These are phyloP conservation scores for Suhomyces terraborum DNA, from an alignment of 1,139 yeast genomes.

Conservation along the genomic window DNA sequence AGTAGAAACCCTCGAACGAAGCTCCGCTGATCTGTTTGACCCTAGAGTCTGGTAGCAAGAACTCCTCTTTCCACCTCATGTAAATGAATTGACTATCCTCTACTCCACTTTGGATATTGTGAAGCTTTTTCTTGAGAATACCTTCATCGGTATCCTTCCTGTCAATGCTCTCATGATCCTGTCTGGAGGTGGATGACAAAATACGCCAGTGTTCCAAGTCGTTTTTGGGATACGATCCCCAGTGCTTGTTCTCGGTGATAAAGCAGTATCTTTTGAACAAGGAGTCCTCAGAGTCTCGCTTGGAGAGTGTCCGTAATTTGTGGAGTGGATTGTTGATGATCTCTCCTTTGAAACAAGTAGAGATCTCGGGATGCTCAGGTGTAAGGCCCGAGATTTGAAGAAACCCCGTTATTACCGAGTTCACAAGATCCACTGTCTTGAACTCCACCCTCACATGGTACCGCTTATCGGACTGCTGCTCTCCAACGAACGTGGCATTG, in stretches of 20 bases:
- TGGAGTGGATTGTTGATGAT: slow-evolving; percentile 62
- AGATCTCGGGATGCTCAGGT: slow-evolving; percentile 70
- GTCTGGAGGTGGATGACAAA: slow-evolving; percentile 50
- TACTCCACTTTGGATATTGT: slow-evolving; percentile 33
- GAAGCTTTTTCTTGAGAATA: slow-evolving; percentile 23
- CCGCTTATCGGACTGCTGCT: slow-evolving; percentile 71
- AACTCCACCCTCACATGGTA: slow-evolving; percentile 74
- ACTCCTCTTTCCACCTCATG: slow-evolving; percentile 96
- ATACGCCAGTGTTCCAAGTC: slow-evolving; percentile 89
- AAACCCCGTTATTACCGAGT: slow-evolving; percentile 71
- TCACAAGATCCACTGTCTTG: slow-evolving; percentile 64
- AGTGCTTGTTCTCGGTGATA: slow-evolving; percentile 42
- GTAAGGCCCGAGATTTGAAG: slow-evolving; percentile 81
- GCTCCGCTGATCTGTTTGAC: slow-evolving; percentile 74
- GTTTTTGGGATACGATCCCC: slow-evolving; percentile 67
- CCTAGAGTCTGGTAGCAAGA: slow-evolving; percentile 77
- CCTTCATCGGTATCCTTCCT: slow-evolving; percentile 29
- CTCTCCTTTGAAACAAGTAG: slow-evolving; percentile 87
- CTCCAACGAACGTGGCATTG: slow-evolving; percentile 65
- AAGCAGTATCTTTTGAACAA: slow-evolving; percentile 37
- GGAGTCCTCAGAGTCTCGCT: slow-evolving; percentile 31
- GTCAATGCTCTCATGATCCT: slow-evolving; percentile 13
- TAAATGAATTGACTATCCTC: slow-evolving; percentile 54
- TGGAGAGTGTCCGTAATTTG: slow-evolving; percentile 24
- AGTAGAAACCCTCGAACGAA: slow-evolving; percentile 90